Base-by-base conservation (phyloP, 1,284 basidiomycete species). In the Trametes sp. region DNA sequence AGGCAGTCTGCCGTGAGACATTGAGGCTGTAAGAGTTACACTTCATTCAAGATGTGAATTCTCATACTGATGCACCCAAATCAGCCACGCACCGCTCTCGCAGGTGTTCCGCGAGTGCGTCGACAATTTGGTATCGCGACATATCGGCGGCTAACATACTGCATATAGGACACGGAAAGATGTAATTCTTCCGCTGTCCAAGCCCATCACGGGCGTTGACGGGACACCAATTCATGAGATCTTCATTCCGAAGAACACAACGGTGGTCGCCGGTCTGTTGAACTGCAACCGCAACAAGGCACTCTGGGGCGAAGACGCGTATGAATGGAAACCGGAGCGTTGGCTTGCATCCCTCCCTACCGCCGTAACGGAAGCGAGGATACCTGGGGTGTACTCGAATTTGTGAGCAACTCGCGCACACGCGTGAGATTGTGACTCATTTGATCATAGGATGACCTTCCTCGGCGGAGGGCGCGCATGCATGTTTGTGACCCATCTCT, bases 261-360 rank as follows among this genome's bases (percentile, higher is more conserved):
- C 50, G 4, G 41, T 68, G 4, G 29, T 71, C 8, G 36, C 65
- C 4, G 62, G 67, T n/a, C 28, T 67, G 24, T 35, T 65, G 45
- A 67, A 63, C 13, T 64, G 59, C 44, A 71, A 71, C 51, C 55
- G 45, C 14, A 64, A 61, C 63, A 63, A 63, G 51, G 56, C 59
- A 7, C 29, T 69, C 13, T 71, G 70, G 70, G 70, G 70, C 7
- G 65, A 66, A n/a, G 70, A 71, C 23, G 65, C 66, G 13, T 45
- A 54, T 21, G 70, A 69, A 44, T 71, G 70, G 70, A 69, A 66
- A 53, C 70, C 70, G 7, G 66, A 69, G 28, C 68, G 70, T 4
- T 71, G 68, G 66, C 63, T 71, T 21, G 36, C 53, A 2, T 62
- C 63, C 2, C 65, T 68, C 2, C 68, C 68, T 3, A 8, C 36